Evolutionary conservation across 495 filamentous ascomycete species (phyloP), one percentile per base, ranked within the genome.

Genomic region (Lepidopterella palustris): DNA sequence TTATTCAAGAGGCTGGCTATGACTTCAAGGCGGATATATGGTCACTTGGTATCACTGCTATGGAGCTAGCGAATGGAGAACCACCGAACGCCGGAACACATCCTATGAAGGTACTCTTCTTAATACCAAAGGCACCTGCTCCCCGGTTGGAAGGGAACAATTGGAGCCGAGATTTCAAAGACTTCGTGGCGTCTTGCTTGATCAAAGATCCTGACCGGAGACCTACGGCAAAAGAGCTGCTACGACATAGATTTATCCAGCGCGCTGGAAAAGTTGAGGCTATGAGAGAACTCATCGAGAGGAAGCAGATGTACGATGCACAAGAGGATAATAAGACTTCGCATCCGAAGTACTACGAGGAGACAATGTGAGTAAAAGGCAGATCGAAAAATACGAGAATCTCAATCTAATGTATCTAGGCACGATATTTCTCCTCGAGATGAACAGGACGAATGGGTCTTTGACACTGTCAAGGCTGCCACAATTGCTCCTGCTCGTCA

Each of bases 61-160:
- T 97, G 61, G 93, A 98, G 71, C 79, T 98, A 75, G 87, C 90
- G 35, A 84, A 90, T 45, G 93, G 93, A 66, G 92, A 97, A 68
- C 93, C 93, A 4, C 93, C 93, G 0, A 85, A 97, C 70, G 89
- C 90, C 11, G 85, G 84, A 63, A 87, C 86, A 0, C 93, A 98
- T 71, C 95, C 93, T 6, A 98, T 98, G 93, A 98, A 98, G 72
- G 91, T 97, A 15, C 78, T 98, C n/a, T 96, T 98, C 73, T 78
- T 90, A 51, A 98, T 98, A 62, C 93, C 93, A 0, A 97, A 97
- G 76, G 87, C 88, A 55, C 82, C 89, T 10, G 87, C 93, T 4
- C 91, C 93, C 39, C 80, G 83, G 54, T 77, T 98, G 3, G 90
- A 96, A 69, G 93, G 95, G 18, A 79, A 79, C 57, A 79, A 86